Conservation (phyloP, 495 filamentous ascomycete species). For the Aspergillus mulundensis region DNA sequence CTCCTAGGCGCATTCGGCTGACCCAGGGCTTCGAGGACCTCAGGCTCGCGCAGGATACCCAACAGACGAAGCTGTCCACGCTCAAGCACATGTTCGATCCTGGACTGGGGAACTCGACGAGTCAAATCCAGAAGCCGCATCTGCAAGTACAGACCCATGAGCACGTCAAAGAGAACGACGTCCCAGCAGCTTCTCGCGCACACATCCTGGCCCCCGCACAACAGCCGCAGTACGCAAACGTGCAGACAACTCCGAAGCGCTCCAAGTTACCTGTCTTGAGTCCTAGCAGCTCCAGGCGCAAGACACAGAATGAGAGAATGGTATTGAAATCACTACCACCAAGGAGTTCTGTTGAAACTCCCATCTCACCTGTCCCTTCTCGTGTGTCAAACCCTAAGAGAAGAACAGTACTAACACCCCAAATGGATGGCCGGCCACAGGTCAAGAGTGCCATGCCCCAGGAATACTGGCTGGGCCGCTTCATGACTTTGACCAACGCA, state of each 20-base stretch:
- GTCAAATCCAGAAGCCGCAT: neutral
- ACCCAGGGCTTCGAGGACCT: conserved; percentile 8
- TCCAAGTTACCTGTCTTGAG: neutral
- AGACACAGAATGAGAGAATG: conserved; percentile 13
- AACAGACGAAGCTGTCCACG: neutral
- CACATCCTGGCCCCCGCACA: neutral
- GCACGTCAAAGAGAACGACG: neutral
- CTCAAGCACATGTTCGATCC: neutral
- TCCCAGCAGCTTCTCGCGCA: neutral
- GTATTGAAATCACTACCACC: conserved; percentile 6
- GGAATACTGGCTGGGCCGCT: conserved; percentile 55
- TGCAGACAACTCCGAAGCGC: neutral
- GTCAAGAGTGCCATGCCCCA: conserved; percentile 18
- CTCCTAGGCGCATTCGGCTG: conserved; percentile 6
- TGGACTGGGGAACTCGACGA: neutral
- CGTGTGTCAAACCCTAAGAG: neutral
- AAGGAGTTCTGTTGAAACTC: neutral
- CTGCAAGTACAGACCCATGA: neutral
- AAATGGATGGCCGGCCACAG: conserved; percentile 5
- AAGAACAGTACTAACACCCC: conserved; percentile 9
- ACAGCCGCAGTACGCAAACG: neutral
- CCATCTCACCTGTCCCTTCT: neutral
- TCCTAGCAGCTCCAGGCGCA: conserved; percentile 6
- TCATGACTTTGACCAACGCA: conserved; percentile 48
- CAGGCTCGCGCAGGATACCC: neutral